Conservation (phyloP, 1,139 yeast species). For the Nematodospora anomalae region DNA sequence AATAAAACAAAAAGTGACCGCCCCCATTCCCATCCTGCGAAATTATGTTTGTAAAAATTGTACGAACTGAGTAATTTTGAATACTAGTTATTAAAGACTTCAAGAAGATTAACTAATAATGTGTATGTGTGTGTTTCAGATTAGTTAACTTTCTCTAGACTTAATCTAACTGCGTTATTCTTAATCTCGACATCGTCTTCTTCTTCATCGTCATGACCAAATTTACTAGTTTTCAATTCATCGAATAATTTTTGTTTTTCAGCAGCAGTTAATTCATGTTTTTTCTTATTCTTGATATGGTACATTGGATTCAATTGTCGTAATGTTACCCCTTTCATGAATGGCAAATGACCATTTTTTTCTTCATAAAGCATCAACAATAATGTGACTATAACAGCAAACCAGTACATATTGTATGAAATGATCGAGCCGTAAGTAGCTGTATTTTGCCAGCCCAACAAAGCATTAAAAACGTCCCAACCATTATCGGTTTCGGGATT, state of each 20-base stretch:
- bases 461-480: conserved; percentile 86
- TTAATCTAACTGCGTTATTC: conserved; percentile 8
- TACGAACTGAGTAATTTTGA: too few relatives aligned
- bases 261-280: conserved; percentile 52
- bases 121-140: neutral
- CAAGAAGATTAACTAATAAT: too few relatives aligned
- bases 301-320: conserved; percentile 69
- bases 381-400: conserved; percentile 52
- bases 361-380: conserved; percentile 65
- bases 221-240: conserved; percentile 30
- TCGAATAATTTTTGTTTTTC: conserved; percentile 57
- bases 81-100: too few relatives aligned
- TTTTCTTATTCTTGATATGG: conserved; percentile 65
- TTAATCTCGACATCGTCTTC: conserved; percentile 11
- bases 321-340: conserved; percentile 49
- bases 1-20: neutral
- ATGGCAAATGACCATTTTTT: conserved; percentile 42
- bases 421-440: conserved; percentile 84
- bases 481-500: conserved; percentile 81
- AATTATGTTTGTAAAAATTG: too few relatives aligned
- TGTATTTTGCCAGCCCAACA: conserved; percentile 88
- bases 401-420: conserved; percentile 80
- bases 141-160: conserved; percentile 7
- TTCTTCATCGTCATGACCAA: conserved; percentile 17
- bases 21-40: neutral